Base-by-base conservation (phyloP, 2,329 filamentous ascomycete species). In the Aspergillus ruber region DNA sequence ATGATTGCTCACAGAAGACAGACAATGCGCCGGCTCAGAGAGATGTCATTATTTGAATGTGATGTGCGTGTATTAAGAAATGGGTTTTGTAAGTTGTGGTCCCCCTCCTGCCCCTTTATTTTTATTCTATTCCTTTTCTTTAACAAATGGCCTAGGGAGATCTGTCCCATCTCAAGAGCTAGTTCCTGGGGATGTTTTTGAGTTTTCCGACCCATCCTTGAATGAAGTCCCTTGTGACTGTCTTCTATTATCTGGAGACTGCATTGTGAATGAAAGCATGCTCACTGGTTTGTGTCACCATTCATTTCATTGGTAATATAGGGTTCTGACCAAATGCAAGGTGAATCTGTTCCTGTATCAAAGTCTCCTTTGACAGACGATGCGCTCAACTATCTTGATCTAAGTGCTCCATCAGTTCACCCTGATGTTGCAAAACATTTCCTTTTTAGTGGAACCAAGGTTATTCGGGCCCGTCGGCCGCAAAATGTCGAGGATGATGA, bases 211-310 rank as follows among this genome's bases (percentile, higher is more conserved):
- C 66, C 93, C 93, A 2, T 89, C 85, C 13, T 75, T 98, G 21
- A 81, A 81, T 3, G 88, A 95, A 58, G 86, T 97, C 52, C 93
- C 93, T 1, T 93, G 88, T 60, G 93, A 98, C 67, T 95, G 91
- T 66, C 74, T 98, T 29, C 73, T 98, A 5, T 77, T 98, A 0
- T 88, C 88, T 45, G 94, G 93, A 36, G 94, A 98, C 69, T 96
- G 90, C 61, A 97, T 98, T 53, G 90, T 98, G 55, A 98, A 98
- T 61, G 93, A 98, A 70, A 97, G 93, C 71, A 98, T 98, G 93
- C 80, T 98, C 32, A 98, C 93, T 35, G 82, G 75, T 78, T 62
- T 54, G 62, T 53, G 18, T 9, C 42, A 13, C 32, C 15, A 27
- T 23, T 21, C 9, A 10, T 7, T 42, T 12, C 29, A 7, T 9